These are phyloP conservation scores for Beta corolliflora DNA, from an alignment of 179 eudicot genomes.

Conservation along the genomic window DNA sequence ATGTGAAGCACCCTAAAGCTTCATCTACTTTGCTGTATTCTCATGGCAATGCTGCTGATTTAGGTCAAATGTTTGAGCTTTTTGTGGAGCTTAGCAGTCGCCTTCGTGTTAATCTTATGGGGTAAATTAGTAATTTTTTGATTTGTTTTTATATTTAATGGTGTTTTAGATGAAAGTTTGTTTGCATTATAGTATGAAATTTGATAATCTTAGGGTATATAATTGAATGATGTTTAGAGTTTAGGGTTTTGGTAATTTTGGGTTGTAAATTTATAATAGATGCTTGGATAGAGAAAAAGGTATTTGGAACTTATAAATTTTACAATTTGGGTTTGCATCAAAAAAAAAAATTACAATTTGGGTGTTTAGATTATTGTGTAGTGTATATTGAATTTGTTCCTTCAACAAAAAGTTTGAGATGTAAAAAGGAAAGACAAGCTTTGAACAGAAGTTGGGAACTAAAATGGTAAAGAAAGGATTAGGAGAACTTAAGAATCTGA, in stretches of 20 bases:
- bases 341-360: too few relatives aligned
- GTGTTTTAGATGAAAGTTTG: not conserved
- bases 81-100: conserved; percentile 85
- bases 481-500: not conserved
- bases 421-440: not conserved
- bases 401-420: not conserved
- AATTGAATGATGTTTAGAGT: not conserved
- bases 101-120: conserved; percentile 81
- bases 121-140: conserved; percentile 44
- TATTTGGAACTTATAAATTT: not conserved
- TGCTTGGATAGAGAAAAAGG: not conserved
- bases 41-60: conserved; percentile 98
- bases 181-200: not conserved
- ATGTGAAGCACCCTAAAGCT: conserved; percentile 74
- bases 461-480: not conserved
- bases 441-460: not conserved
- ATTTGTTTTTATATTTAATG: not conserved
- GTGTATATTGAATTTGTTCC: not conserved
- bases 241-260: not conserved
- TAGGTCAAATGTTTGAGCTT: conserved; percentile 98
- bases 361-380: not conserved
- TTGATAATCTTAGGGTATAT: not conserved
- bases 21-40: conserved; percentile 85
- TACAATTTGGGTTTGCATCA: too few relatives aligned
- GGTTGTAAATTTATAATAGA: not conserved